A percentile compares a stretch with the other conserved stretches of the same genome.
phyloP scores from a whole-genome alignment of 2,329 filamentous ascomycete genomes.

The Diplocarpon rosae region DNA sequence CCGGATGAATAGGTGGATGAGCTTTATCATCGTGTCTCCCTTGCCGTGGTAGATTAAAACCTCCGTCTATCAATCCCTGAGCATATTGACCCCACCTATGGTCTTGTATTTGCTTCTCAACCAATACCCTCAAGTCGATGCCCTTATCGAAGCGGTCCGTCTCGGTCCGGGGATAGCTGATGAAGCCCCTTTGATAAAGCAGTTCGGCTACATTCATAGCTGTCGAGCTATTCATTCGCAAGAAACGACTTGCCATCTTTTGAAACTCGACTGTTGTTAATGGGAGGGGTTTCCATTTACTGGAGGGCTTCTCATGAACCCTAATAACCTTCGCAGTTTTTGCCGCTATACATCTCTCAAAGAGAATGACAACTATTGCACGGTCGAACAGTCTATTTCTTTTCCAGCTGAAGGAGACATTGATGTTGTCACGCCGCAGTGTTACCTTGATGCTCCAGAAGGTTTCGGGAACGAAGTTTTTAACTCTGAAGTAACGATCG shows the following conservation, averaged over 20 bases:
- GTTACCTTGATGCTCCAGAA: conserved; percentile 90
- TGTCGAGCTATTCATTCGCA: conserved; percentile 81
- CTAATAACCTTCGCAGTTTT: conserved; percentile 71
- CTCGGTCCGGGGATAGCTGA: conserved; percentile 95
- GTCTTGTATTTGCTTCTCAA: conserved; percentile 76
- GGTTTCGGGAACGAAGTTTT: conserved; percentile 82
- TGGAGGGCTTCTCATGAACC: conserved; percentile 82
- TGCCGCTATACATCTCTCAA: conserved; percentile 71
- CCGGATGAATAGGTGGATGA: conserved; percentile 92
- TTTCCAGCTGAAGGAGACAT: conserved; percentile 76
- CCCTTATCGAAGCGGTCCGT: conserved; percentile 89
- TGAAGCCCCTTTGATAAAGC: conserved; percentile 89
- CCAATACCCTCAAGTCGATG: conserved; percentile 70
- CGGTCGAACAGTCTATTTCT: conserved; percentile 80
- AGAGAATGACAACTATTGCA: conserved; percentile 66
- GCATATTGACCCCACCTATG: conserved; percentile 72
- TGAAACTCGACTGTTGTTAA: conserved; percentile 93
- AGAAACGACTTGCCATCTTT: conserved; percentile 81
- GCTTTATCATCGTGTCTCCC: conserved; percentile 92
- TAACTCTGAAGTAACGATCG: conserved; percentile 86
- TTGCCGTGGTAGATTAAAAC: conserved; percentile 69
- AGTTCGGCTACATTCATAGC: conserved; percentile 82
- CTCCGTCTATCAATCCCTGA: conserved; percentile 60
- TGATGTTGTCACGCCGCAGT: conserved; percentile 65
- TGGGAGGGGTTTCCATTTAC: conserved; percentile 87